These are phyloP conservation scores for Aquanectria penicillioides DNA, from an alignment of 2,329 filamentous ascomycete species.

Conservation along the genomic window DNA sequence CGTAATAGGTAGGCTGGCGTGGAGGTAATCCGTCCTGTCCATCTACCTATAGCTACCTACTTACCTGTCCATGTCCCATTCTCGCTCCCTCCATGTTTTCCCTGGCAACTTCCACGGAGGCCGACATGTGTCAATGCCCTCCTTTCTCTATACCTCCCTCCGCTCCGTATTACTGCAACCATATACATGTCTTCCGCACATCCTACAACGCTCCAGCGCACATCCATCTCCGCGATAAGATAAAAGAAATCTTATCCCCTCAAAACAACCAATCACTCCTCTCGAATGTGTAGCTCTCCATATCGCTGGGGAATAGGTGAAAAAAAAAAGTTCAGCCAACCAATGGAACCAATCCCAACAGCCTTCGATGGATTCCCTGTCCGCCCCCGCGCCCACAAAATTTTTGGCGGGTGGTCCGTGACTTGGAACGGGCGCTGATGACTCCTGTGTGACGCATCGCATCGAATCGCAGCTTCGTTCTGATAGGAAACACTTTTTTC, in stretches of 20 bases:
- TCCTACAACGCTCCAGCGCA: not conserved
- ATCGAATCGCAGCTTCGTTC: not conserved
- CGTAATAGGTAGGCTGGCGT: no score
- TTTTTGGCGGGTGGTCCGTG: slow-evolving; percentile 16
- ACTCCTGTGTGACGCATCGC: not conserved
- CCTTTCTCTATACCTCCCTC: no score
- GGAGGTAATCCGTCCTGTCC: no score
- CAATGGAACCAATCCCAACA: slow-evolving; percentile 13
- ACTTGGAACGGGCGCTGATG: not conserved
- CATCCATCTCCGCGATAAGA: slow-evolving; percentile 5
- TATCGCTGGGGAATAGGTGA: not conserved
- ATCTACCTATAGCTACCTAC: no score
- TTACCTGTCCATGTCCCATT: no score
- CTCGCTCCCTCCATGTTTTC: no score
- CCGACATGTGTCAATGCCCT: no score
- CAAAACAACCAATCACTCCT: not conserved
- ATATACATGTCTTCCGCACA: no score
- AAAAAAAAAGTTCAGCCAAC: not conserved
- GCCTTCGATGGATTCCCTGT: slow-evolving; percentile 5
- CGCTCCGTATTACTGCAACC: no score
- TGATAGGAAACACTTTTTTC: not conserved
- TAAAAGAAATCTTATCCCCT: not conserved
- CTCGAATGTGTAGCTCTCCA: not conserved
- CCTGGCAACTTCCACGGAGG: no score
- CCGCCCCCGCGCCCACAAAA: slow-evolving; percentile 11